A percentile compares a stretch with the other conserved stretches of the same genome.
These are phyloP conservation scores for Rhododendron ferrugineum DNA, from an alignment of 148 eudicot genomes.

Conservation along the genomic window DNA sequence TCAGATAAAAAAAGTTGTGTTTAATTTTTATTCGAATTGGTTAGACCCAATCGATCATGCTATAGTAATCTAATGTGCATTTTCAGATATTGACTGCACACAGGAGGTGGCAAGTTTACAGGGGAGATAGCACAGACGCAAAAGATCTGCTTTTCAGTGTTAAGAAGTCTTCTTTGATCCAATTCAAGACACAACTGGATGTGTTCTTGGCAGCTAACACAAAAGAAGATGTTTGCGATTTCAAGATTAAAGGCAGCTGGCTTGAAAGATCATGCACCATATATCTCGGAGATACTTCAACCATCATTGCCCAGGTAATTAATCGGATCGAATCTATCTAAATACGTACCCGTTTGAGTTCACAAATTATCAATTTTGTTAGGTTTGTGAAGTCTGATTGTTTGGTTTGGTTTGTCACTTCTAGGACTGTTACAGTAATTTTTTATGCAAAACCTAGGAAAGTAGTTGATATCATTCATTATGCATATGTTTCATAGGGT, in stretches of 20 bases:
- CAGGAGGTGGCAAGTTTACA: conserved; percentile 45
- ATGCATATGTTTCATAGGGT: background rate
- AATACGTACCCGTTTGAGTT: background rate
- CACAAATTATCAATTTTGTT: background rate
- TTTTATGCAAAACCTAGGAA: too few species aligned
- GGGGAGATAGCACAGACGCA: conserved; percentile 43
- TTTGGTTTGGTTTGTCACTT: too few species aligned
- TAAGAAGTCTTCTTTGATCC: conserved; percentile 35
- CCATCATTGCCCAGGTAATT: conserved; percentile 28
- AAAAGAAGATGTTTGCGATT: conserved; percentile 21
- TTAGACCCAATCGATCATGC: too few species aligned
- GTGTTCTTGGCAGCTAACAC: conserved; percentile 37
- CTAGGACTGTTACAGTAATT: too few species aligned
- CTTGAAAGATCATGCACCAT: conserved; percentile 25
- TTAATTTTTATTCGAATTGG: background rate
- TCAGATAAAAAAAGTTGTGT: too few species aligned
- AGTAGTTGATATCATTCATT: too few species aligned
- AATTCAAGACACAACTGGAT: conserved; percentile 37
- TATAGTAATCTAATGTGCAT: background rate
- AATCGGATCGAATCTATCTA: background rate
- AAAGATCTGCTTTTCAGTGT: conserved; percentile 37
- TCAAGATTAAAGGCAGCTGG: conserved; percentile 25
- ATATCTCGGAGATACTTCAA: conserved; percentile 25
- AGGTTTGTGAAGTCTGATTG: too few species aligned
- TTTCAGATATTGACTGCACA: conserved; percentile 33